Evolutionary conservation across 23 red algal species (phyloP).

Genomic region (Gracilaria domingensis): DNA sequence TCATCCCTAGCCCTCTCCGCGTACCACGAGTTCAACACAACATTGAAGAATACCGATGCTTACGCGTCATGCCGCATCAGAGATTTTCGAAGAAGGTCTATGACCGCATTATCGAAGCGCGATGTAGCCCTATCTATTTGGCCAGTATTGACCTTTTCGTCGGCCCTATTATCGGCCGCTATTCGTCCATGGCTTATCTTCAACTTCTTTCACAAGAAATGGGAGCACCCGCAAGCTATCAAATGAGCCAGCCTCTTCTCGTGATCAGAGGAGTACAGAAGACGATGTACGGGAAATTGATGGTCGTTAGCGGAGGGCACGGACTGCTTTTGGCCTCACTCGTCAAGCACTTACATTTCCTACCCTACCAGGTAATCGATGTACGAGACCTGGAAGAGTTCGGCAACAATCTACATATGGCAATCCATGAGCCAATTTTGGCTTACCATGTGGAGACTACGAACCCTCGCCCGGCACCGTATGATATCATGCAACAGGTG

Average conservation of each 20-base stretch:
- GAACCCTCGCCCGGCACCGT: background rate
- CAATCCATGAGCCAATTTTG: background rate
- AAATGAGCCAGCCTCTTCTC: background rate
- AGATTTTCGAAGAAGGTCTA: background rate
- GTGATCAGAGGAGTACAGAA: background rate
- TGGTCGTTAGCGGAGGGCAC: background rate
- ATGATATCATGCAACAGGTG: background rate
- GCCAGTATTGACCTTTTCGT: background rate
- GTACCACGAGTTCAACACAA: too few species aligned
- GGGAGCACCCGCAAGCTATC: background rate
- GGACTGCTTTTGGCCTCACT: background rate
- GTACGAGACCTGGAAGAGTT: background rate
- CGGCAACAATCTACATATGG: background rate
- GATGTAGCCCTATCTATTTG: background rate
- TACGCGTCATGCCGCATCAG: too few species aligned
- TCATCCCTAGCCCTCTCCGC: too few species aligned
- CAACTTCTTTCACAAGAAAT: background rate
- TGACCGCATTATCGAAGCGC: background rate
- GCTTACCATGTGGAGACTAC: background rate
- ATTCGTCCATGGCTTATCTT: background rate
- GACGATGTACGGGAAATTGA: background rate
- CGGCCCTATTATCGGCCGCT: background rate
- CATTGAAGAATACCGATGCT: too few species aligned
- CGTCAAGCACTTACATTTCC: background rate
- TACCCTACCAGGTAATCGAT: background rate